These are phyloP conservation scores for Salix caprea DNA, from an alignment of 345 rosid species.

Conservation along the genomic window DNA sequence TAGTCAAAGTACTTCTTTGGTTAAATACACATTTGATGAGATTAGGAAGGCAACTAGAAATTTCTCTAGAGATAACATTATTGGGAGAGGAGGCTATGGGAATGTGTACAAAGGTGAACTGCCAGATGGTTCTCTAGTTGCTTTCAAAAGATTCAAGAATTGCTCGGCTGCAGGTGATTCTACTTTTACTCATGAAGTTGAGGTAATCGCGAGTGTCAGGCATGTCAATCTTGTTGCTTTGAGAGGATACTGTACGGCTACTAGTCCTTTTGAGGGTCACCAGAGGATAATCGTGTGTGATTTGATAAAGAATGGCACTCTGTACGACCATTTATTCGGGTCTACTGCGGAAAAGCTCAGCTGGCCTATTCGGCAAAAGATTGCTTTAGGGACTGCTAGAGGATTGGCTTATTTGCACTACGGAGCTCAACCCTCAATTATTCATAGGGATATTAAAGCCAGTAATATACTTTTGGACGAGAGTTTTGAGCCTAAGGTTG, in stretches of 20 bases:
- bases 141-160: slow-evolving; percentile 90
- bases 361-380: slow-evolving; percentile 79
- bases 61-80: slow-evolving; percentile 63
- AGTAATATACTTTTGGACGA: slow-evolving; percentile 88
- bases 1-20: slow-evolving; percentile 62
- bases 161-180: slow-evolving; percentile 77
- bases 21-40: slow-evolving; percentile 64
- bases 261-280: slow-evolving; percentile 76
- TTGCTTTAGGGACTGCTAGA: slow-evolving; percentile 78
- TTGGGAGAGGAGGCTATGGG: slow-evolving; percentile 87
- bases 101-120: slow-evolving; percentile 72
- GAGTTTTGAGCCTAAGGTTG: slow-evolving; percentile 73
- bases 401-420: slow-evolving; percentile 84
- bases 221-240: slow-evolving; percentile 81
- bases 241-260: slow-evolving; percentile 81
- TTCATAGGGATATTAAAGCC: slow-evolving; percentile 85
- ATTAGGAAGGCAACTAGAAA: slow-evolving; percentile 69
- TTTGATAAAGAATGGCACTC: slow-evolving; percentile 72
- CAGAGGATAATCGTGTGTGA: slow-evolving; percentile 95
- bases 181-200: slow-evolving; percentile 66
- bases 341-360: slow-evolving; percentile 42
- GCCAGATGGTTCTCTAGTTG: slow-evolving; percentile 68
- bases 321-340: slow-evolving; percentile 74
- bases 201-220: slow-evolving; percentile 86
- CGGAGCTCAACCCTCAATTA: slow-evolving; percentile 74